Evolutionary conservation across 2,329 filamentous ascomycete genomes (phyloP).

Genomic region (Neurospora crassa): DNA sequence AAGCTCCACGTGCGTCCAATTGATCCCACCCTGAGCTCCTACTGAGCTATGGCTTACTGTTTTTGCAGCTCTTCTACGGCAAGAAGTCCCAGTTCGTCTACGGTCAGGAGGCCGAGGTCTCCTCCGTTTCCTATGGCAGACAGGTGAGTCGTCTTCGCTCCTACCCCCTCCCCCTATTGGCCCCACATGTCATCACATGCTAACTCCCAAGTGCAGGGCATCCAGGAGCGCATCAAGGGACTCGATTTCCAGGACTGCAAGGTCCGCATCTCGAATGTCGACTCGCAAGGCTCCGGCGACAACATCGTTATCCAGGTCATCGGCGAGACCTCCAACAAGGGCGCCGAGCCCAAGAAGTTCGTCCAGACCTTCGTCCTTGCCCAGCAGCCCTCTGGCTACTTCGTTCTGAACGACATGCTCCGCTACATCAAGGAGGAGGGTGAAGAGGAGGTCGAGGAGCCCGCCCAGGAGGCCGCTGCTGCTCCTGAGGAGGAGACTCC

Average conservation of each 20-base stretch:
- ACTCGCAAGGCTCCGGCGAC: slow-evolving; percentile 83
- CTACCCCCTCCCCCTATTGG: neutral
- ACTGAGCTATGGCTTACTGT: slow-evolving; percentile 4
- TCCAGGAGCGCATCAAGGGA: slow-evolving; percentile 87
- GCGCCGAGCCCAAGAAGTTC: slow-evolving; percentile 85
- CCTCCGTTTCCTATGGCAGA: slow-evolving; percentile 78
- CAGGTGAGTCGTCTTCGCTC: slow-evolving; percentile 49
- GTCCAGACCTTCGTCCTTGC: slow-evolving; percentile 96
- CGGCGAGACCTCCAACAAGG: slow-evolving; percentile 93
- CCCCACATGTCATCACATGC: slow-evolving; percentile 2
- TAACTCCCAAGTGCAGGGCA: slow-evolving; percentile 47
- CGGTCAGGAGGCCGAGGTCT: slow-evolving; percentile 81
- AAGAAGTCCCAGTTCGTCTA: slow-evolving; percentile 93
- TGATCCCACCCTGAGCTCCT: neutral
- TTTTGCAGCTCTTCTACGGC: slow-evolving; percentile 73
- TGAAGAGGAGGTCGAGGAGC: slow-evolving; percentile 58
- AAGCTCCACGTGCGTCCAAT: slow-evolving; percentile 64
- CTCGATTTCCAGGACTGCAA: slow-evolving; percentile 97
- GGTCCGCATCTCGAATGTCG: slow-evolving; percentile 94
- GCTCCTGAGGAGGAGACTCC: slow-evolving; percentile 21
- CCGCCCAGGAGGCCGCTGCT: slow-evolving; percentile 23
- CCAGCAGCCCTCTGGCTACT: slow-evolving; percentile 93
- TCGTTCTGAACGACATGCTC: slow-evolving; percentile 96
- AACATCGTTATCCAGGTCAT: slow-evolving; percentile 98
- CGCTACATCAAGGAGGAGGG: slow-evolving; percentile 80